phyloP scores from a whole-genome alignment of 768 basidiomycete species.

The Piloderma croceum region DNA sequence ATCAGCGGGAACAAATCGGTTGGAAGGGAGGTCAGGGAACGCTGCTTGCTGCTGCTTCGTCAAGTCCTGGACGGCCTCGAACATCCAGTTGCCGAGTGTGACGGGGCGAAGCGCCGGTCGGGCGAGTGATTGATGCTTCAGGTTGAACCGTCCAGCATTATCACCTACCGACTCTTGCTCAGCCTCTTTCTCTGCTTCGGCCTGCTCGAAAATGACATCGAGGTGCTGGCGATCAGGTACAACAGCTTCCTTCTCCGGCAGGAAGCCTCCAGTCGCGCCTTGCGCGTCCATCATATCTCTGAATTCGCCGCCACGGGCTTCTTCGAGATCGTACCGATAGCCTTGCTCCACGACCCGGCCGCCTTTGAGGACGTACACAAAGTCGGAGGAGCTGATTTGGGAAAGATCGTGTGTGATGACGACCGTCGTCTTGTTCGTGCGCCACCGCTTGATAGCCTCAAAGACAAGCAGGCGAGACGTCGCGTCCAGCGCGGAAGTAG shows the following conservation, averaged over 20 bases:
- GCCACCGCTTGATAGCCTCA: slow-evolving; percentile 49
- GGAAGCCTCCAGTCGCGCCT: slow-evolving; percentile 45
- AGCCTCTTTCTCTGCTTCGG: slow-evolving; percentile 43
- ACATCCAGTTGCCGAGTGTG: slow-evolving; percentile 79
- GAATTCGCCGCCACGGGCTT: slow-evolving; percentile 56
- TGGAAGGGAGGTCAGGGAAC: slow-evolving; percentile 21
- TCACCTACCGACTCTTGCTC: slow-evolving; percentile 26
- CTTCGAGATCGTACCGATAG: slow-evolving; percentile 74
- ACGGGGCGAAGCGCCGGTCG: slow-evolving; percentile 41
- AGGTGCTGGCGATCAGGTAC: slow-evolving; percentile 16
- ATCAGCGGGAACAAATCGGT: slow-evolving; percentile 33
- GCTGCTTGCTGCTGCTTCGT: slow-evolving; percentile 31
- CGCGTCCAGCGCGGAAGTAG: slow-evolving; percentile 55
- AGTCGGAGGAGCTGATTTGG: slow-evolving; percentile 69
- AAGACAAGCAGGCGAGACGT: slow-evolving; percentile 52
- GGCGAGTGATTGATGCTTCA: slow-evolving; percentile 39
- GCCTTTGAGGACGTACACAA: slow-evolving; percentile 86
- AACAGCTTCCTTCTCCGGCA: slow-evolving; percentile 34
- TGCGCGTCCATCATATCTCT: slow-evolving; percentile 59
- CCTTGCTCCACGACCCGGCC: slow-evolving; percentile 85
- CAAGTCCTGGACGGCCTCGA: slow-evolving; percentile 68
- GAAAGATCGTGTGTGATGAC: slow-evolving; percentile 95
- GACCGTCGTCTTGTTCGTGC: slow-evolving; percentile 77
- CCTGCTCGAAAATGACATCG: slow-evolving; percentile 40
- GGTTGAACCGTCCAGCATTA: slow-evolving; percentile 18